Percentiles rank a stretch among this genome's conserved stretches.
These are phyloP conservation scores for Pseudogymnoascus sp. DNA, from an alignment of 2,329 filamentous ascomycete species.

Conservation along the genomic window DNA sequence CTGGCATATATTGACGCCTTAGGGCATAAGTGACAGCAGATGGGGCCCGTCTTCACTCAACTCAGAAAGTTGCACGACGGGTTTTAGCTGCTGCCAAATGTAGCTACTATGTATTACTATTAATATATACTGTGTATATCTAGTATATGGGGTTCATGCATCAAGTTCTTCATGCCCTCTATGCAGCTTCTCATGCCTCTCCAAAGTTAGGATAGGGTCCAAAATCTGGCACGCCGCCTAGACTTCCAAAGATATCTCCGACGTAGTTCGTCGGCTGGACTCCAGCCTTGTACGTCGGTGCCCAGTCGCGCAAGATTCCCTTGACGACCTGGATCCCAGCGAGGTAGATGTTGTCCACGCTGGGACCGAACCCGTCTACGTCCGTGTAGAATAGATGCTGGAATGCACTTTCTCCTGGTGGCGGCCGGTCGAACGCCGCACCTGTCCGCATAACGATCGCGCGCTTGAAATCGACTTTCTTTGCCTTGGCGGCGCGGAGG, in stretches of 20 bases:
- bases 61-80: neutral
- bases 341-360: conserved; percentile 59
- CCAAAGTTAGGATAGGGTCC: conserved; percentile 36
- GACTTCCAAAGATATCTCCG: conserved; percentile 63
- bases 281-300: conserved; percentile 50
- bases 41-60: neutral
- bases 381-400: conserved; percentile 55
- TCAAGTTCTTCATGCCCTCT: neutral
- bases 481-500: conserved; percentile 50
- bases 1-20: neutral
- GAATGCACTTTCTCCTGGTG: conserved; percentile 48
- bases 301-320: conserved; percentile 58
- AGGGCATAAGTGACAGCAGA: neutral
- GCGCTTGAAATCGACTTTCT: conserved; percentile 58
- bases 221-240: conserved; percentile 62
- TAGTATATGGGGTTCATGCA: neutral
- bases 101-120: neutral
- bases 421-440: conserved; percentile 67
- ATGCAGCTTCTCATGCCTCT: neutral
- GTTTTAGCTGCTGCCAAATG: neutral
- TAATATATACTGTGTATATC: neutral
- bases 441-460: conserved; percentile 64
- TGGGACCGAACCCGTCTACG: conserved; percentile 58
- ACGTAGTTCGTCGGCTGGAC: conserved; percentile 58
- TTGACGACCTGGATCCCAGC: conserved; percentile 60